Evolutionary conservation across 1,284 basidiomycete genomes (phyloP), one percentile per base, ranked within the genome.

Genomic region (Naganishia sp.): DNA sequence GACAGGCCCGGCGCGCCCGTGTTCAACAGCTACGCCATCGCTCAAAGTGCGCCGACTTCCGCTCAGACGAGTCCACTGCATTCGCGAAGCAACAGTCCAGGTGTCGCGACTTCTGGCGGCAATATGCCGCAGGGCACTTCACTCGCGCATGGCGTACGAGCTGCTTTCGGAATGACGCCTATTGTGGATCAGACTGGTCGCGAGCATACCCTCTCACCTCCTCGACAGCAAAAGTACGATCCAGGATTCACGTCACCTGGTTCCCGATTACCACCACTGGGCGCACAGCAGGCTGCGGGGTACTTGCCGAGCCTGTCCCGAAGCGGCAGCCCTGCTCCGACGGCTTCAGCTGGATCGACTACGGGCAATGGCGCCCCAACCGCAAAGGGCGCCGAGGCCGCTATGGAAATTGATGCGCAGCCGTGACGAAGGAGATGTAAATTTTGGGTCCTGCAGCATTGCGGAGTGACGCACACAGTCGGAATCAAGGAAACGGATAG

Each of bases 161-260:
- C 87, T 31, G 91, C 91, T 50, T 94, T 94, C 72, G 90, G 88
- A 7, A 93, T 93, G 90, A 92, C 91, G 6, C 90, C 90, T 0
- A 91, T 92, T 64, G 84, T 85, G 68, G 78, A 71, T 25, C 66
- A 63, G 55, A n/a, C 67, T 51, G 42, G 65, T 53, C 23, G 62
- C 55, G 64, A 69, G 56, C 9, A 68, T 62, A 46, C 60, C 10
- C 62, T 67, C 23, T 71, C 71, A 52, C 71, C 70, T 31, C 70
- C 70, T 3, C 50, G 63, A 32, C 63, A 68, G 45, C 73, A 69
- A 18, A 71, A 71, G 63, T 74, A 65, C 65, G 70, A 67, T 21
- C 54, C 69, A 5, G 67, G 69, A 31, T 57, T 66, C n/a, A 68
- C 68, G 21, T 71, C 69, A n/a, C 72, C 75, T 21, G 72, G 72